Evolutionary conservation across 2,329 filamentous ascomycete genomes (phyloP), one percentile per base, ranked within the genome.

Genomic region (Pseudopithomyces maydicus): DNA sequence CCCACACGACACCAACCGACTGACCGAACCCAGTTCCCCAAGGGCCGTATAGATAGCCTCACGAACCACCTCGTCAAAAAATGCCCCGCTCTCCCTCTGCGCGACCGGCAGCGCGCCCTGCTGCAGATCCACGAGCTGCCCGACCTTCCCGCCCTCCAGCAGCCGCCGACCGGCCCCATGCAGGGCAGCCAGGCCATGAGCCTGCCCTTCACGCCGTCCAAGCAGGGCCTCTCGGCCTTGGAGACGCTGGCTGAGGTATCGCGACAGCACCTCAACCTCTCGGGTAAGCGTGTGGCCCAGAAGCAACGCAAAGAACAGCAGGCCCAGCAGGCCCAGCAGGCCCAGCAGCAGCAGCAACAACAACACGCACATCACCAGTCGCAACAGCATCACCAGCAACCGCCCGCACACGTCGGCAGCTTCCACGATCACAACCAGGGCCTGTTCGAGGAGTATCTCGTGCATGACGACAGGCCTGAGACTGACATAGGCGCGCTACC

Each of bases 211-310:
- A 67, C 71, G 36, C 77, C 77, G 32, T 69, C 70, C n/a, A 80
- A 81, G 61, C 84, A 86, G 63, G 86, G 87, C 63, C 91, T 92
- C 82, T 92, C 91, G 59, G 90, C 91, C 1, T 81, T 97, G 36
- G 91, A 96, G 72, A 92, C 92, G 5, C 82, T 97, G 20, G 92
- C 92, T 32, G 92, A 97, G 76, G 92, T 93, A 0, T 96, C 92
- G 48, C 85, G 91, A 49, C 90, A 91, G 73, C 79, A 80, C 60
- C 64, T 95, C 56, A 90, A 90, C 65, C 80, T 61, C 70, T 82
- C 72, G 58, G 81, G 76, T 64, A 78, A 75, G 73, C 81, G 76
- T 64, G 74, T 70, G 63, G 57, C 68, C 6, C 69, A 64, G 36
- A 71, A 69, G 71, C 72, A 70, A 53, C 64, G 59, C n/a, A 60